A percentile compares a stretch with the other conserved stretches of the same genome.
phyloP scores from a whole-genome alignment of 495 filamentous ascomycete species.

The Massariosphaeria phaeospora region DNA sequence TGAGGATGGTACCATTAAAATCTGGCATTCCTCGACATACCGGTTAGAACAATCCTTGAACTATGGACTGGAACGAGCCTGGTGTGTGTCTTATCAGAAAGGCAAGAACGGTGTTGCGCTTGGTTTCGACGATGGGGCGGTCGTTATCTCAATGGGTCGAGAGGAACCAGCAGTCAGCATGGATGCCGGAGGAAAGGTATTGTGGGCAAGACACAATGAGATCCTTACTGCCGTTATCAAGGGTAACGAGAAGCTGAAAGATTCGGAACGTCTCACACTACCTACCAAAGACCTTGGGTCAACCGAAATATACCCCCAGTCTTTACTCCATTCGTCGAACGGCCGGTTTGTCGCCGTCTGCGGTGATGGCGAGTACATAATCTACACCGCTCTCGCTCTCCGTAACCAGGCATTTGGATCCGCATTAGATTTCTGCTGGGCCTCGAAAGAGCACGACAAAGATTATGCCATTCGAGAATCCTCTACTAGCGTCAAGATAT shows the following conservation, averaged over 20 bases:
- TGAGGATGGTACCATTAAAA: slow-evolving; percentile 95
- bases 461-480: slow-evolving; percentile 97
- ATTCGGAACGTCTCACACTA: slow-evolving; percentile 77
- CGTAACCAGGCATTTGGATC: slow-evolving; percentile 96
- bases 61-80: slow-evolving; percentile 92
- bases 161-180: slow-evolving; percentile 98
- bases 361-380: slow-evolving; percentile 96
- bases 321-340: slow-evolving; percentile 90
- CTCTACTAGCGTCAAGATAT: slow-evolving; percentile 86
- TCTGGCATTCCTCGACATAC: slow-evolving; percentile 98
- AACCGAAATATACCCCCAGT: slow-evolving; percentile 95
- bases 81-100: slow-evolving; percentile 93
- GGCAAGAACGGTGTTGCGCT: slow-evolving; percentile 91
- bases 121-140: slow-evolving; percentile 96
- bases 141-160: slow-evolving; percentile 94
- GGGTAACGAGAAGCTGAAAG: slow-evolving; percentile 79
- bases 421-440: slow-evolving; percentile 95
- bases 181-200: slow-evolving; percentile 69
- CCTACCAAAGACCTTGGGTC: slow-evolving; percentile 91
- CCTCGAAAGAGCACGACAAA: slow-evolving; percentile 94
- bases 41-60: slow-evolving; percentile 90
- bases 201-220: slow-evolving; percentile 92
- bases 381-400: slow-evolving; percentile 96
- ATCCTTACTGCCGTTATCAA: slow-evolving; percentile 94
- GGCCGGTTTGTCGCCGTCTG: slow-evolving; percentile 96